A percentile compares a stretch with the other conserved stretches of the same genome.
phyloP scores from a whole-genome alignment of 2,329 filamentous ascomycete species.

The Parascedosporium putredinis region DNA sequence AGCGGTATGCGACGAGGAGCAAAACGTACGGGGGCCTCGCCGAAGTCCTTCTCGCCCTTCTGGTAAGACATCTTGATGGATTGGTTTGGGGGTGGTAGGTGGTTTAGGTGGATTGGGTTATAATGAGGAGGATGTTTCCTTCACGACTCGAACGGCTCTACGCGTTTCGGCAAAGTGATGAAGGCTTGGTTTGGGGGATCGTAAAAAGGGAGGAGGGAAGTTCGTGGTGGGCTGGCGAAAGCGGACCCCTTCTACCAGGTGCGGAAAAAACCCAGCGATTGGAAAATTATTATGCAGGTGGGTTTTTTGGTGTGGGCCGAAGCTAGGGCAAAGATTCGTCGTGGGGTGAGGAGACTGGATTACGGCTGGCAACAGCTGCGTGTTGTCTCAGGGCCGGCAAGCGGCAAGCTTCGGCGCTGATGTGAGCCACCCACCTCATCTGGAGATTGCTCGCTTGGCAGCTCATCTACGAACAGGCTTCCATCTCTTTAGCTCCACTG shows the following conservation, averaged over 20 bases:
- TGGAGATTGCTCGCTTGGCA: no score
- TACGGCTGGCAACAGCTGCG: neutral
- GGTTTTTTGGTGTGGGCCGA: conserved; percentile 3
- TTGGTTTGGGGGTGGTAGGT: conserved; percentile 15
- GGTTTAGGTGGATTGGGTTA: conserved; percentile 9
- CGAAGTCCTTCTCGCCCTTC: conserved; percentile 90
- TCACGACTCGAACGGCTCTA: conserved; percentile 69
- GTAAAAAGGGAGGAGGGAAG: neutral
- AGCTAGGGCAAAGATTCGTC: conserved; percentile 7
- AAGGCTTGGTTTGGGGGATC: conserved; percentile 30
- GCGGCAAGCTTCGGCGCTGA: no score
- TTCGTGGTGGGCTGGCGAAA: neutral
- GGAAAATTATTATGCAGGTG: neutral
- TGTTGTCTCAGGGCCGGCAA: neutral
- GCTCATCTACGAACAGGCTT: no score
- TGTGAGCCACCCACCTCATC: no score
- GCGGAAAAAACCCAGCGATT: neutral
- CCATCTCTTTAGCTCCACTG: no score
- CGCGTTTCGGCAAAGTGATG: conserved; percentile 73
- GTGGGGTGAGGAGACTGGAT: no score
- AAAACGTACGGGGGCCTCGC: conserved; percentile 67
- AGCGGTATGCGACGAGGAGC: neutral
- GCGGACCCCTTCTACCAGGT: no score
- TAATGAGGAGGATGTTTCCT: conserved; percentile 31
- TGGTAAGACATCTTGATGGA: conserved; percentile 75